Conservation (phyloP, 495 filamentous ascomycete species). For the Penicillium robsamsonii region DNA sequence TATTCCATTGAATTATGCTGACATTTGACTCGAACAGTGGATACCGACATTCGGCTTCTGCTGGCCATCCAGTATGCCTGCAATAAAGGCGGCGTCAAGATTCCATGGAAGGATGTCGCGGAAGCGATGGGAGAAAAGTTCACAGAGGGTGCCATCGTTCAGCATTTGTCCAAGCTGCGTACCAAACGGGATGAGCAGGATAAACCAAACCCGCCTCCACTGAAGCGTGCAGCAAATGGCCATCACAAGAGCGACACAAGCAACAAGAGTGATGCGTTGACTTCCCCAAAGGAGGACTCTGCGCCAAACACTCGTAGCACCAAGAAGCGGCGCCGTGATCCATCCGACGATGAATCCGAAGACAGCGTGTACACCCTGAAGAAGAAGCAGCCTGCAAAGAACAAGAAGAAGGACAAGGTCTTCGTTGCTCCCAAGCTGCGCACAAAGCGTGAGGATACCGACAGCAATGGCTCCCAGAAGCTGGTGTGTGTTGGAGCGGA, state of each 20-base stretch:
- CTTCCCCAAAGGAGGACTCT: neutral
- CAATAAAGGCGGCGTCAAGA: constrained; percentile 32
- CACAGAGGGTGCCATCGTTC: constrained; percentile 45
- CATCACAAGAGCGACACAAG: neutral
- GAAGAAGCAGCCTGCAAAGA: neutral
- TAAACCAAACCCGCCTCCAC: constrained; percentile 39
- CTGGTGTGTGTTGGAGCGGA: neutral
- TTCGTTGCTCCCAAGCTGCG: neutral
- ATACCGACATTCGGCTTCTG: constrained; percentile 42
- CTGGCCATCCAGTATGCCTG: constrained; percentile 44
- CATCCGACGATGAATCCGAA: neutral
- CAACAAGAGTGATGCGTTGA: neutral
- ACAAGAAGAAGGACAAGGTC: neutral
- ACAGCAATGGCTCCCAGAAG: neutral
- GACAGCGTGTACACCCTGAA: neutral
- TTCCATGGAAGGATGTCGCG: constrained; percentile 44
- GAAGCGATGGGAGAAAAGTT: constrained; percentile 34
- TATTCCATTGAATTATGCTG: neutral
- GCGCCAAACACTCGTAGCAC: neutral
- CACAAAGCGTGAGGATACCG: neutral
- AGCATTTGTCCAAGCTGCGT: constrained; percentile 49
- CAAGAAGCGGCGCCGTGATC: neutral
- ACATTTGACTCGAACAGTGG: constrained; percentile 25
- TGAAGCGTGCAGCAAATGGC: constrained; percentile 17
- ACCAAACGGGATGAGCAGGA: constrained; percentile 27